Percentiles rank a stretch among this genome's conserved stretches.
phyloP scores from a whole-genome alignment of 1,284 basidiomycete genomes.

The Coniferiporia sulphurascens region DNA sequence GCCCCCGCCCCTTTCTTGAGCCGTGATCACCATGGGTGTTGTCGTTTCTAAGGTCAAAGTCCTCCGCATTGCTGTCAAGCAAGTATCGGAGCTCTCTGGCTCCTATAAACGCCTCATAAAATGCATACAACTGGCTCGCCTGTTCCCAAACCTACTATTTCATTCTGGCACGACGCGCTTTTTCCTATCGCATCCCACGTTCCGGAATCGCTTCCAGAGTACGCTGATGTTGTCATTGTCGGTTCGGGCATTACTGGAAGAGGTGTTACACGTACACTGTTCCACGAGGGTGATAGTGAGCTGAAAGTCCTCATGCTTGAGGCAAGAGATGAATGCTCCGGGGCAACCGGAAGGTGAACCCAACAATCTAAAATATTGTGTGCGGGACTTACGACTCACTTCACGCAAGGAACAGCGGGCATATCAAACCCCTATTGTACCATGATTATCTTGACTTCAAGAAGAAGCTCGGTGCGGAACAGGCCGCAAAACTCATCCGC shows the following conservation, averaged over 20 bases:
- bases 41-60: constrained; percentile 20
- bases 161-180: constrained; percentile 58
- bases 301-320: constrained; percentile 59
- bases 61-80: constrained; percentile 16
- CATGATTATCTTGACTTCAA: constrained; percentile 54
- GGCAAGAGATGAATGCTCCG: constrained; percentile 63
- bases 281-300: constrained; percentile 34
- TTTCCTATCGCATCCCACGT: constrained; percentile 44
- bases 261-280: constrained; percentile 47
- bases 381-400: background rate
- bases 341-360: constrained; percentile 60
- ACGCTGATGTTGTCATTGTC: constrained; percentile 57
- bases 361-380: background rate
- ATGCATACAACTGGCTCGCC: constrained; percentile 49
- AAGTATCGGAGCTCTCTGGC: constrained; percentile 17
- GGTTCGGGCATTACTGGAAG: constrained; percentile 70
- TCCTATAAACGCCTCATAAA: constrained; percentile 20
- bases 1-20: too few relatives aligned
- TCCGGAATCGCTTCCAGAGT: constrained; percentile 35
- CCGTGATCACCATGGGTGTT: constrained; percentile 20
- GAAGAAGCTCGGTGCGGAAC: constrained; percentile 37
- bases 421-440: constrained; percentile 58
- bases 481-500: constrained; percentile 50
- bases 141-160: constrained; percentile 41
- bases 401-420: constrained; percentile 60